These are phyloP conservation scores for Teratosphaeriaceae sp. DNA, from an alignment of 2,329 filamentous ascomycete species.

Conservation along the genomic window DNA sequence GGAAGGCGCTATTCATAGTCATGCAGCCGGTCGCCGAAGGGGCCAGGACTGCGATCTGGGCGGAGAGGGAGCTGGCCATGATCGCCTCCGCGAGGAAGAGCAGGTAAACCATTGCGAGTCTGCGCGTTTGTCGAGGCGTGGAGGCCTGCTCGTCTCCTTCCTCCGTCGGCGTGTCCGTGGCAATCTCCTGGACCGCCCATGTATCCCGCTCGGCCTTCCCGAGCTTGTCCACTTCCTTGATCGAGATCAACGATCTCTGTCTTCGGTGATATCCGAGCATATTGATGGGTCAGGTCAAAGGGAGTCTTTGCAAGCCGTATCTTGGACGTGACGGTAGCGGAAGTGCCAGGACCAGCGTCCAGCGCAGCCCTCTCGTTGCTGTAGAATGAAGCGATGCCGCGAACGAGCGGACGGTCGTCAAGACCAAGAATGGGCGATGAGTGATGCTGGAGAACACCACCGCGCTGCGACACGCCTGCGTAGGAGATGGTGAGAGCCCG, in stretches of 20 bases:
- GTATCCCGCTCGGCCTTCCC: conserved; percentile 31
- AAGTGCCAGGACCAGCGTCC: not conserved
- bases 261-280: conserved; percentile 41
- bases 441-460: no score
- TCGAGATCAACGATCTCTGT: conserved; percentile 37
- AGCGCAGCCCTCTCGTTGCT: not conserved
- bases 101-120: conserved; percentile 39
- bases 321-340: no score
- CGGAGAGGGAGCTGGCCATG: conserved; percentile 43
- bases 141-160: conserved; percentile 21
- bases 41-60: conserved; percentile 41
- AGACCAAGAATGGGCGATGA: not conserved
- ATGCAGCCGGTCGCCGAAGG: conserved; percentile 39
- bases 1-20: conserved; percentile 39
- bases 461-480: not conserved
- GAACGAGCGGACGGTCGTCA: not conserved
- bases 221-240: conserved; percentile 36
- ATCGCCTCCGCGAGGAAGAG: conserved; percentile 45
- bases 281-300: no score
- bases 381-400: not conserved
- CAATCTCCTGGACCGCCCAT: conserved; percentile 5
- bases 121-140: conserved; percentile 13
- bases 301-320: not conserved
- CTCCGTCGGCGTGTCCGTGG: not conserved
- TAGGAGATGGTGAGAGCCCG: not conserved